A percentile compares a stretch with the other conserved stretches of the same genome.
Evolutionary conservation across 768 basidiomycete genomes (phyloP).

Genomic region (Exsudoporus frostii): DNA sequence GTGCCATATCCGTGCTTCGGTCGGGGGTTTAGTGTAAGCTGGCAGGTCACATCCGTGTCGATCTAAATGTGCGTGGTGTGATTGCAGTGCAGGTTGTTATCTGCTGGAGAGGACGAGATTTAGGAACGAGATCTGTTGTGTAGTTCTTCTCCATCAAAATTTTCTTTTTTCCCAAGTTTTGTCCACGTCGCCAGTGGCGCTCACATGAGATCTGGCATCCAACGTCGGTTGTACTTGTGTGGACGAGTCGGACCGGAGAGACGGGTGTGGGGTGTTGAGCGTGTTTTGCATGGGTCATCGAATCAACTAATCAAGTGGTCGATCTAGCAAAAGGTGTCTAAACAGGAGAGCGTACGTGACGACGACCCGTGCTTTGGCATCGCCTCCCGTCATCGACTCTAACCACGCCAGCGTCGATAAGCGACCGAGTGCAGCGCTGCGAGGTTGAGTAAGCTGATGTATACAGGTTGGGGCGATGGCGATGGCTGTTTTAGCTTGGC

Average conservation of each 20-base stretch:
- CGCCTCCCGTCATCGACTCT: neutral
- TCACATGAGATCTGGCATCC: neutral
- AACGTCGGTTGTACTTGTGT: no score
- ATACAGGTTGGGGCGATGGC: no score
- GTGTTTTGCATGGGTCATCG: neutral
- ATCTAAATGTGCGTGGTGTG: slow-evolving; percentile 5
- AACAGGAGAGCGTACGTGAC: slow-evolving; percentile 3
- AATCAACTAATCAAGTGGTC: slow-evolving; percentile 8
- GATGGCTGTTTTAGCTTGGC: neutral
- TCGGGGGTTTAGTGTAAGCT: neutral
- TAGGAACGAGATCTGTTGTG: slow-evolving; percentile 14
- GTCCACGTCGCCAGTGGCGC: neutral
- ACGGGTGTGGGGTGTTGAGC: neutral
- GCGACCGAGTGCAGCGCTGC: no score
- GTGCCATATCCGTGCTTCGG: neutral
- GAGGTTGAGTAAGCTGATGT: no score
- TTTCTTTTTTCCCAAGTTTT: neutral
- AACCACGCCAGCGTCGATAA: neutral
- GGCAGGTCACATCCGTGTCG: slow-evolving; percentile 1
- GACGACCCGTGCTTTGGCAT: neutral
- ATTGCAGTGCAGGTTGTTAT: slow-evolving; percentile 1
- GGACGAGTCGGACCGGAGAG: neutral
- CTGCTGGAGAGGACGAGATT: slow-evolving; percentile 5
- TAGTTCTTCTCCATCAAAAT: neutral
- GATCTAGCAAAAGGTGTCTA: slow-evolving; percentile 6